Percentiles rank a stretch among this genome's conserved stretches.
Conservation (phyloP, 108 stramenopile species). For the Nitzschia sp. region DNA sequence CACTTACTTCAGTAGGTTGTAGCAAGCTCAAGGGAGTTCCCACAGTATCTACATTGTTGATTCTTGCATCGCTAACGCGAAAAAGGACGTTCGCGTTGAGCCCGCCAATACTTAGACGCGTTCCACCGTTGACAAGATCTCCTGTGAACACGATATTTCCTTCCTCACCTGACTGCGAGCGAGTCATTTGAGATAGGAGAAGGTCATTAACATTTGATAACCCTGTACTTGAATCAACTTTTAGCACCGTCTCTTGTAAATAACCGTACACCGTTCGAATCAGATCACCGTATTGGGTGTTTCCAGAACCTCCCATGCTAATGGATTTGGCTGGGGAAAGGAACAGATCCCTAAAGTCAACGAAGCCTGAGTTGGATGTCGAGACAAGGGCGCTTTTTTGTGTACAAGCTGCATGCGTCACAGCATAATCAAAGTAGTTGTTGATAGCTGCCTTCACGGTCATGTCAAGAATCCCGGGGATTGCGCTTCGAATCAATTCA, state of each 20-base stretch:
- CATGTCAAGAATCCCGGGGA: constrained; percentile 33
- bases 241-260: constrained; percentile 40
- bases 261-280: constrained; percentile 35
- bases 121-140: constrained; percentile 38
- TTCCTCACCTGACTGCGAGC: constrained; percentile 42
- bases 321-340: constrained; percentile 27
- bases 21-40: constrained; percentile 54
- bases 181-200: constrained; percentile 43
- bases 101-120: constrained; percentile 52
- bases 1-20: constrained; percentile 41
- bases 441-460: constrained; percentile 32
- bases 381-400: background rate
- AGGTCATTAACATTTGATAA: constrained; percentile 50
- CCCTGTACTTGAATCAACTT: constrained; percentile 43
- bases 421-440: constrained; percentile 21
- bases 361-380: background rate
- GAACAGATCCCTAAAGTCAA: constrained; percentile 62
- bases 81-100: constrained; percentile 59
- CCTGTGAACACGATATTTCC: constrained; percentile 37
- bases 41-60: constrained; percentile 64
- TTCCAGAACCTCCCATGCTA: constrained; percentile 34
- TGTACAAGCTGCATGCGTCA: constrained; percentile 1
- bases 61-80: constrained; percentile 45
- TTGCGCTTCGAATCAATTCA: constrained; percentile 17
- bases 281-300: constrained; percentile 48